Conservation (phyloP, 2,329 filamentous ascomycete genomes). For the Monilinia fructigena region DNA sequence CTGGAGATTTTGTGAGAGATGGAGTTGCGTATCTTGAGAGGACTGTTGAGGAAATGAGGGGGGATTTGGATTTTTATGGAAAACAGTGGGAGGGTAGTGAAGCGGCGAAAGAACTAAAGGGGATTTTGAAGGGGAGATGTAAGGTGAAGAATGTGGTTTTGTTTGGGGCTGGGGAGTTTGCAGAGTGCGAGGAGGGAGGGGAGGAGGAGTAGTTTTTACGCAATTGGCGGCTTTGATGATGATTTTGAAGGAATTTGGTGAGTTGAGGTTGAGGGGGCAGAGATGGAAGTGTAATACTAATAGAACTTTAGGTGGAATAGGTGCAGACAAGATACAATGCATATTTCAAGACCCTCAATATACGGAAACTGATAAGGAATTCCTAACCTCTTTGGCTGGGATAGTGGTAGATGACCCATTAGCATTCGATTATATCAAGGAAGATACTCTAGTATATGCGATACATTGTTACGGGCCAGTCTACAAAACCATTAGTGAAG, state of each 20-base stretch:
- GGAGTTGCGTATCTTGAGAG: conserved; percentile 36
- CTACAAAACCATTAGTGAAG: conserved; percentile 34
- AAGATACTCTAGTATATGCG: conserved; percentile 38
- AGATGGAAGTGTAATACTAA: conserved; percentile 9
- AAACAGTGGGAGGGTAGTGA: conserved; percentile 36
- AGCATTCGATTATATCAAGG: conserved; percentile 34
- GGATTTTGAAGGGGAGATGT: conserved; percentile 23
- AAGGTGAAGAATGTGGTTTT: conserved; percentile 34
- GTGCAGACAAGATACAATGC: conserved; percentile 10
- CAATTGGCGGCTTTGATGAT: conserved; percentile 38
- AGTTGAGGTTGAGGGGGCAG: background rate
- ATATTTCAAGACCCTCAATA: conserved; percentile 40
- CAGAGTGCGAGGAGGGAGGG: conserved; percentile 37
- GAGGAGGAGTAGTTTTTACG: conserved; percentile 34
- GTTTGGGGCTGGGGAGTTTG: conserved; percentile 39
- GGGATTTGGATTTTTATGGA: conserved; percentile 33
- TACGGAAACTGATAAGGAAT: conserved; percentile 37
- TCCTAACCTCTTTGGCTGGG: conserved; percentile 34
- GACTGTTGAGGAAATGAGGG: conserved; percentile 35
- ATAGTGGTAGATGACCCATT: conserved; percentile 36
- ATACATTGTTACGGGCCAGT: conserved; percentile 40
- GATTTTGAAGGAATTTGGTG: conserved; percentile 32
- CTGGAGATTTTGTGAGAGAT: conserved; percentile 36
- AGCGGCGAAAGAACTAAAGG: conserved; percentile 28
- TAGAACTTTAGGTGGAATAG: background rate